Evolutionary conservation across 176 grass and related monocot species (phyloP).

Genomic region (Dactylis glomerata): DNA sequence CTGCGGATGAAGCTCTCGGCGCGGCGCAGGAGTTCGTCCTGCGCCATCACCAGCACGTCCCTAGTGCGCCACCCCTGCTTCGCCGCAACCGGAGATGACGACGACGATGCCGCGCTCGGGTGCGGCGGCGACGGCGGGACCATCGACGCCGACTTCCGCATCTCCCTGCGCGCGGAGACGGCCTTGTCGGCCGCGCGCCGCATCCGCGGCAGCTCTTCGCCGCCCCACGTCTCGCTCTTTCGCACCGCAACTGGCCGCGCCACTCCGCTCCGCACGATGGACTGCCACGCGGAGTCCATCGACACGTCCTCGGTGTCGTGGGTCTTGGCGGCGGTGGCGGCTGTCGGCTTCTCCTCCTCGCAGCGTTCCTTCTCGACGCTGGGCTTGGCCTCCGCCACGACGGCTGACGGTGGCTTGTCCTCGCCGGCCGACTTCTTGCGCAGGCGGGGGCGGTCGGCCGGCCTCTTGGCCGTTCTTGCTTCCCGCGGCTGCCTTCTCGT

Average conservation of each 20-base stretch:
- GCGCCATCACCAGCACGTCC: slow-evolving; percentile 47
- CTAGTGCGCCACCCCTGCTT: slow-evolving; percentile 59
- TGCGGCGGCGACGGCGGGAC: slow-evolving; percentile 21
- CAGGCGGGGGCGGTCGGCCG: neutral
- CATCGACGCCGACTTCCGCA: slow-evolving; percentile 45
- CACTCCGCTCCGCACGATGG: slow-evolving; percentile 29
- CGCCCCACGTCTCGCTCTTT: slow-evolving; percentile 75
- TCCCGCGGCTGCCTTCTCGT: slow-evolving; percentile 1
- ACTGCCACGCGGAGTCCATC: slow-evolving; percentile 49
- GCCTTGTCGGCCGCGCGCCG: slow-evolving; percentile 30
- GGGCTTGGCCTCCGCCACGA: neutral
- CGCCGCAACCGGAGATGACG: slow-evolving; percentile 6
- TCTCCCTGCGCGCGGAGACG: neutral
- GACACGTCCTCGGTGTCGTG: slow-evolving; percentile 8
- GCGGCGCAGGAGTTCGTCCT: slow-evolving; percentile 58
- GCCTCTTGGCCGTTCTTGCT: slow-evolving; percentile 3
- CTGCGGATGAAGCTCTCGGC: slow-evolving; percentile 72
- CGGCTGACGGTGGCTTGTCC: neutral
- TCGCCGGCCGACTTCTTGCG: slow-evolving; percentile 11
- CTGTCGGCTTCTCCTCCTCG: neutral
- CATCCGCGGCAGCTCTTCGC: slow-evolving; percentile 30
- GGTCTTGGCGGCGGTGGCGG: neutral
- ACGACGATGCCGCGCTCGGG: neutral
- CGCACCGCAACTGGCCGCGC: slow-evolving; percentile 30
- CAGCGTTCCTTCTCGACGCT: neutral